Evolutionary conservation across 345 rosid species (phyloP), one percentile per base, ranked within the genome.

Genomic region (Citrus cavaleriei): DNA sequence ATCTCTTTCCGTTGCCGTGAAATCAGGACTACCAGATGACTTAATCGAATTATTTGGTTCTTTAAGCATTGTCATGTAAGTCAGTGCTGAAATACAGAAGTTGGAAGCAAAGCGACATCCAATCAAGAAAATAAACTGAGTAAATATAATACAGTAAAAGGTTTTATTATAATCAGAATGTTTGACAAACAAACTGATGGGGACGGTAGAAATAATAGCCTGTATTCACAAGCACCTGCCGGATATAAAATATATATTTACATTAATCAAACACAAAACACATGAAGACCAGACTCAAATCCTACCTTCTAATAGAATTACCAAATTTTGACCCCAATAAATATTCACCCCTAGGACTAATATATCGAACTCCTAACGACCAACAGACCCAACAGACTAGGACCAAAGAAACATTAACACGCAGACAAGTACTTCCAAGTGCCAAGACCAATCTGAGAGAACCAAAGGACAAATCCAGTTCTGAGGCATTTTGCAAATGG

Each of bases 81-180:
- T 19, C n/a, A 1, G 57, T 42, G 32, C 10, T 13, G 46, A 24
- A 14, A 69, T 22, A 40, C 1, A 12, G 16, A 10, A 12, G 51
- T 3, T 10, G 12, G 34, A 19, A 65, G 34, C 27, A 19, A 12
- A n/a, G 42, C 40, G n/a, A 46, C 1, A 13, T 7, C 60, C 9
- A 72, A 46, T 30, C 21, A 49, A 35, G 12, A n/a, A n/a, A n/a
- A n/a, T n/a, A n/a, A n/a, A n/a, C 16, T 66, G 24, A 74, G 49
- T 21, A 68, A n/a, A 69, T 55, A 72, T 7, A 28, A 76, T 27
- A 72, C 69, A 49, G 72, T 28, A 57, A 68, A 58, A 42, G 77
- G 51, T 73, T 73, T 84, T 86, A 85, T 88, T 87, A 81, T 75
- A 51, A 84, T 78, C 85, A 81, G 80, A 80, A 81, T 73, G 87